A percentile compares a stretch with the other conserved stretches of the same genome.
phyloP scores from a whole-genome alignment of 352 stramenopile species.

The Bremia lactucae region DNA sequence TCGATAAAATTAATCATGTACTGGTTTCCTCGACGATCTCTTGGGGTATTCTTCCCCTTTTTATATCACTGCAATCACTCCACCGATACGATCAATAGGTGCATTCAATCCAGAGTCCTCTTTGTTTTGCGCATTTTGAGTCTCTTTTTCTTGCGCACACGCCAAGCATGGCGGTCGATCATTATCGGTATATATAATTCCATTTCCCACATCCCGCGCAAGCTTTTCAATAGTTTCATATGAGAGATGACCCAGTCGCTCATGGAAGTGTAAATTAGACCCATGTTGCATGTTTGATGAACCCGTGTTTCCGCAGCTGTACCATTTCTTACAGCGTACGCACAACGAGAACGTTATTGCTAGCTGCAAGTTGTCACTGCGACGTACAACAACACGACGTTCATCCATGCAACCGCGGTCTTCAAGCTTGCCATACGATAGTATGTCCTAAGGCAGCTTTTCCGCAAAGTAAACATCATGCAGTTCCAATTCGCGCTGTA shows the following conservation, averaged over 20 bases:
- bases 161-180: not conserved
- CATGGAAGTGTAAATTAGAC: not conserved
- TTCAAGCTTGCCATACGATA: not conserved
- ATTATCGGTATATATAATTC: not conserved
- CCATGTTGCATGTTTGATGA: not conserved
- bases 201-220: not conserved
- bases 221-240: not conserved
- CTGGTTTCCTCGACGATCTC: not conserved
- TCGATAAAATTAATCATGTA: not conserved
- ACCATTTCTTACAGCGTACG: not conserved
- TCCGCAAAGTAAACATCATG: not conserved
- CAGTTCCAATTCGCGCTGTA: not conserved
- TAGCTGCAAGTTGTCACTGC: not conserved
- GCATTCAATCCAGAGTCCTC: slow-evolving; percentile 1
- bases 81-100: too few species aligned
- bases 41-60: not conserved
- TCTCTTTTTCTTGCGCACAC: not conserved
- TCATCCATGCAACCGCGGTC: not conserved
- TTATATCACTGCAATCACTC: too few species aligned
- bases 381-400: not conserved
- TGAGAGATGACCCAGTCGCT: not conserved
- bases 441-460: not conserved
- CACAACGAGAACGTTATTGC: not conserved
- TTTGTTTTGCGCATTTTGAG: not conserved
- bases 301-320: too few species aligned